Evolutionary conservation across 768 basidiomycete genomes (phyloP), one percentile per base, ranked within the genome.

Genomic region (Mrakia gelida): DNA sequence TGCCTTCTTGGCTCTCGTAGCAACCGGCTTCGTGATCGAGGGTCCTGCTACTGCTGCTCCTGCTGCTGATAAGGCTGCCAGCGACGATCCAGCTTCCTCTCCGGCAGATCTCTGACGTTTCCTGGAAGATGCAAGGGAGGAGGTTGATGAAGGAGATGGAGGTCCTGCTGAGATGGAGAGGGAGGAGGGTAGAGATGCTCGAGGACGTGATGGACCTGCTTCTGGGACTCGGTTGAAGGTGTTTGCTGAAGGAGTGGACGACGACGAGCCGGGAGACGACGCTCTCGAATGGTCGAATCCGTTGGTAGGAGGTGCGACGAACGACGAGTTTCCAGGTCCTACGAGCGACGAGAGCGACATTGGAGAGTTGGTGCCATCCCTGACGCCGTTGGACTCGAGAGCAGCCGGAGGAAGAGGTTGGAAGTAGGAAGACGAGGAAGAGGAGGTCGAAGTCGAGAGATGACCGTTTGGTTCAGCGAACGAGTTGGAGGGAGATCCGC

Each of bases 141-240:
- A 26, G 38, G 41, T 10, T 9, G 34, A 6, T 9, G 67, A 23
- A 8, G 67, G 67, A n/a, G 67, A 70, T 70, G 67, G 67, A 43
- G 67, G 67, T 4, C 67, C 67, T 6, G 67, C 41, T 3, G 67
- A 41, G 32, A 13, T 41, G 34, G 67, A 16, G 38, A 43, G 34
- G 34, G 41, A 45, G 38, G 67, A 70, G n/a, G 67, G 67, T 26
- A 41, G 21, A 13, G 67, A 38, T 26, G 38, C 41, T 26, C 67
- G 67, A 16, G 23, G 41, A 41, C 67, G 67, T n/a, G 67, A 70
- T 43, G 67, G 41, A 26, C 67, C 67, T 18, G 67, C 67, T 41
- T 70, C 38, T n/a, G 59, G 11, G 59, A 28, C 28, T 26, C 26
- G 59, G 26, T 4, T 26, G 59, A 59, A 59, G 59, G n/a, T 1